Conservation (phyloP, 768 basidiomycete genomes). For the Rhizopogon vesiculosus region DNA sequence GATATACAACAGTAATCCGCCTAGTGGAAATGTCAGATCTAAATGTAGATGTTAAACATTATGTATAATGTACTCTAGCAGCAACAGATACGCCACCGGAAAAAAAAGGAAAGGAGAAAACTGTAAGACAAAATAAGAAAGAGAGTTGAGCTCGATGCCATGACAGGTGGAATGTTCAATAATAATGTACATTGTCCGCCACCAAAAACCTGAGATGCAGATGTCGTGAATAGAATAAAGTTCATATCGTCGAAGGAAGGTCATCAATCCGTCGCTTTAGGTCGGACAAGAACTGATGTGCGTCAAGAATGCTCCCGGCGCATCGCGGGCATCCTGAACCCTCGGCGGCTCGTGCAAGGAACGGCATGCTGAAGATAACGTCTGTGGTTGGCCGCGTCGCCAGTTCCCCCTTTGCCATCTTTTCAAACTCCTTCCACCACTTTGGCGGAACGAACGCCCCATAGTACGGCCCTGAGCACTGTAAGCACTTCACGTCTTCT, state of each 20-base stretch:
- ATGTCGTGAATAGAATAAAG: background rate
- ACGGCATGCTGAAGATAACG: constrained; percentile 56
- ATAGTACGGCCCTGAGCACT: constrained; percentile 53
- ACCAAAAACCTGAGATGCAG: no score
- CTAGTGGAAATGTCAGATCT: no score
- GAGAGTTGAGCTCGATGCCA: no score
- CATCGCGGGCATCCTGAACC: constrained; percentile 58
- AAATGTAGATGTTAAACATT: no score
- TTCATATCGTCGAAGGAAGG: constrained; percentile 39
- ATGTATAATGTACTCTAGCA: no score
- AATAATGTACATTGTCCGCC: no score
- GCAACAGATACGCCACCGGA: no score
- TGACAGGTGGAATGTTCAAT: no score
- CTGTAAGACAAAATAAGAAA: no score
- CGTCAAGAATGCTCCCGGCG: constrained; percentile 59
- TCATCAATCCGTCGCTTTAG: constrained; percentile 58
- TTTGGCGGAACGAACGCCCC: constrained; percentile 47
- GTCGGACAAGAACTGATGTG: constrained; percentile 48
- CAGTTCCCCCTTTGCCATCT: constrained; percentile 54
- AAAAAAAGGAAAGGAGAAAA: no score
- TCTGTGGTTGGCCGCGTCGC: constrained; percentile 50
- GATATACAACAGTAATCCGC: no score
- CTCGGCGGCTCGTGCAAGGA: constrained; percentile 48
- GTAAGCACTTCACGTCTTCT: constrained; percentile 56
- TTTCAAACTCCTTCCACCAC: constrained; percentile 68